Evolutionary conservation across 2,329 filamentous ascomycete species (phyloP), one percentile per base, ranked within the genome.

Genomic region (Aspergillus candidus): DNA sequence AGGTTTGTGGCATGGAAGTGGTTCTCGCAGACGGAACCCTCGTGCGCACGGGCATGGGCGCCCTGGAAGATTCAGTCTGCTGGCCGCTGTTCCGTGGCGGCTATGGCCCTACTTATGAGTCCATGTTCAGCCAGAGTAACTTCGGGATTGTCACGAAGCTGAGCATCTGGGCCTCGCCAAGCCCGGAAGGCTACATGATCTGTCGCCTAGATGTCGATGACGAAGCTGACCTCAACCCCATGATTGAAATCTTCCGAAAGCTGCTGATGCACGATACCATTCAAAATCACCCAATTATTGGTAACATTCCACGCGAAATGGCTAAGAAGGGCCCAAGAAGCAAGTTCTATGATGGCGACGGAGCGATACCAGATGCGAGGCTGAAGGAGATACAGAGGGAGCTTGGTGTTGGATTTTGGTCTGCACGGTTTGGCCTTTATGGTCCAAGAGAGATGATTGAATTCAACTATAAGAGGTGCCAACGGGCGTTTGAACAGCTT

Each of bases 401-500:
- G 39, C 40, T 46, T 47, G 2, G 52, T 36, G 12, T 37, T 57
- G 17, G 50, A 4, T 41, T 22, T 27, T 41, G 39, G 39, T 22
- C 39, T 29, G 39, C 39, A 7, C 13, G 32, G 3, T 41, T 34
- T 34, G 42, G 35, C 15, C 32, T 49, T 29, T 30, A 15, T 35
- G 45, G 4, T 18, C 12, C 46, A 49, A 39, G 51, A 50, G 22
- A 51, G 49, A 33, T 38, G 14, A 7, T 50, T 38, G 11, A 11
- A 47, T 32, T 47, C 51, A 44, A 51, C 44, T 40, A 50, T 33
- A 47, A 13, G 14, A 22, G 40, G 50, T 29, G 60, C 35, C 14
- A 55, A 38, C 37, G 29, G 30, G 50, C 55, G 10, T 44, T 14
- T 15, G 6, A 40, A 2, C 52, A 48, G 11, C 71, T 65, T 40